phyloP scores from a whole-genome alignment of 495 filamentous ascomycete species.

The Penicillium tannophilum region DNA sequence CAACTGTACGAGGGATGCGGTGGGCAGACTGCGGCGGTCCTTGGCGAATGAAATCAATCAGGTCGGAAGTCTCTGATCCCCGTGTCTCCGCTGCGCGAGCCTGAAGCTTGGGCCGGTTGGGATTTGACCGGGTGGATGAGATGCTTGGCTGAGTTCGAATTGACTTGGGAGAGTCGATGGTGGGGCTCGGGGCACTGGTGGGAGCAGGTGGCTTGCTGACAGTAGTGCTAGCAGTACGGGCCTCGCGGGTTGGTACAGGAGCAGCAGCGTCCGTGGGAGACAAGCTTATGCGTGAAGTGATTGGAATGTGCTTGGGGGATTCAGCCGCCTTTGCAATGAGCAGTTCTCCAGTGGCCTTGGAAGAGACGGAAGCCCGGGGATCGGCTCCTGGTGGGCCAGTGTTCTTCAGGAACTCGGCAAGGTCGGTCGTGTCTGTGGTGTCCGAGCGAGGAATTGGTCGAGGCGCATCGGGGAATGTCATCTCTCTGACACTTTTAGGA shows the following conservation, averaged over 20 bases:
- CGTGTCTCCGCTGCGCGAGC: slow-evolving; percentile 69
- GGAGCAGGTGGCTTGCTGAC: slow-evolving; percentile 85
- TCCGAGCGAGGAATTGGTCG: slow-evolving; percentile 35
- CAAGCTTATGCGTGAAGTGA: slow-evolving; percentile 30
- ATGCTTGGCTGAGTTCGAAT: slow-evolving; percentile 5
- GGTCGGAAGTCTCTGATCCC: slow-evolving; percentile 71
- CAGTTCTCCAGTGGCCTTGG: slow-evolving; percentile 24
- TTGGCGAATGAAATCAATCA: slow-evolving; percentile 93
- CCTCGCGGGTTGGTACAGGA: slow-evolving; percentile 62
- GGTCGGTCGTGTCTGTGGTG: slow-evolving; percentile 40
- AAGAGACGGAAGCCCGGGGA: slow-evolving; percentile 29
- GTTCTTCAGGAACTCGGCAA: slow-evolving; percentile 42
- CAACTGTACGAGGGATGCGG: slow-evolving; percentile 79
- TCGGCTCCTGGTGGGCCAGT: slow-evolving; percentile 35
- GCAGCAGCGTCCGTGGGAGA: slow-evolving; percentile 29
- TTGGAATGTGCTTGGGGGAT: slow-evolving; percentile 32
- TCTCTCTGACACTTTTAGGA: slow-evolving; percentile 82
- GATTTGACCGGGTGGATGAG: slow-evolving; percentile 19
- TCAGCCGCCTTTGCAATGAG: slow-evolving; percentile 19
- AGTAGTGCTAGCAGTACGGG: slow-evolving; percentile 65
- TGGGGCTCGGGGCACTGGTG: slow-evolving; percentile 18
- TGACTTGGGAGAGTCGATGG: slow-evolving; percentile 18
- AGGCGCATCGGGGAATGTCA: slow-evolving; percentile 59
- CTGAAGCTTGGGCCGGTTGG: slow-evolving; percentile 54
- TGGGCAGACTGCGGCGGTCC: slow-evolving; percentile 65